Base-by-base conservation (phyloP, 352 stramenopile species). In the Phytopythium kandeliae region DNA sequence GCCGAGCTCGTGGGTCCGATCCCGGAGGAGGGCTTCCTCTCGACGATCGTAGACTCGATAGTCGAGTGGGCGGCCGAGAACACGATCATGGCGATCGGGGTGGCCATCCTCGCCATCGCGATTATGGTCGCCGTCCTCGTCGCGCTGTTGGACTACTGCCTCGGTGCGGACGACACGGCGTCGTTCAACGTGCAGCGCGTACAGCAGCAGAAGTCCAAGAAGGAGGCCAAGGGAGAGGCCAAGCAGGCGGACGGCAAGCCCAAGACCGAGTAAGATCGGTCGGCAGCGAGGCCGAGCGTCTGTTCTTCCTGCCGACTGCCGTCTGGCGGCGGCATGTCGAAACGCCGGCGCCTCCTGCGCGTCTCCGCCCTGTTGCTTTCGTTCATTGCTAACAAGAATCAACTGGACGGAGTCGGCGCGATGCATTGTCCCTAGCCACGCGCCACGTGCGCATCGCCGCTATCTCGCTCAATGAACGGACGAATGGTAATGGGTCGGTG, bases 51-150 rank as follows among this genome's bases (percentile, higher is more conserved):
- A 15, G 78, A 89, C 55, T 67, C 57, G 7, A 65, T 69, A 13
- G 68, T 87, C 48, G 78, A 89, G 51, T 89, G 78, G 78, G 74
- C 75, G 17, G 66, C 62, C 22, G 78, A 87, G 60, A 71, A 89
- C 74, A 86, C 78, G 16, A 58, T 89, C n/a, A 28, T 78, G 56
- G 78, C 78, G 8, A 63, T 89, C 6, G 49, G 85, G 30, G 73
- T 65, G 0, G 67, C 70, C 22, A 87, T 89, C 49, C 33, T 84
- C 26, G 58, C 65, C 10, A 76, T 89, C 37, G 78, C 73, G 40
- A 64, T 87, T 36, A 62, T 89, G 25, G 75, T 87, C 41, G 78
- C 78, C 16, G 62, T 89, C 48, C 65, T 87, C 54, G 78, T 89
- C 34, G 73, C 78, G n/a, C 41, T 86, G 50, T 58, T 87, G 47